Evolutionary conservation across 805 yeast species (phyloP).

Genomic region (Wickerhamiella bombiphila): DNA sequence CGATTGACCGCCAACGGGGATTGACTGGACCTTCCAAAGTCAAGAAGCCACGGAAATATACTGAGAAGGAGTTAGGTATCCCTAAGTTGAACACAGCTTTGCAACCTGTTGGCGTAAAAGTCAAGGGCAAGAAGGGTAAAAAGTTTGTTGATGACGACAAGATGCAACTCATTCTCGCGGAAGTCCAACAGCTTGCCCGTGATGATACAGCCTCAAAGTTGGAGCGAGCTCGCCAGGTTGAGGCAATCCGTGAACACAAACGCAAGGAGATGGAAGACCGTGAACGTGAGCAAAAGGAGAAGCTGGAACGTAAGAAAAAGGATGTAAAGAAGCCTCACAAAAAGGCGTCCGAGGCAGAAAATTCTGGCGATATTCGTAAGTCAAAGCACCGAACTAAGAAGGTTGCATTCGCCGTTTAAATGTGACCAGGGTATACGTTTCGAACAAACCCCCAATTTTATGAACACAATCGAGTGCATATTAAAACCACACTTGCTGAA

Average conservation of each 20-base stretch:
- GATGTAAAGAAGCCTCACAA: constrained; percentile 41
- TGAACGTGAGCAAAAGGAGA: constrained; percentile 53
- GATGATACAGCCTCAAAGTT: constrained; percentile 70
- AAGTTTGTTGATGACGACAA: constrained; percentile 47
- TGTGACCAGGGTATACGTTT: no score
- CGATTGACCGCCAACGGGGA: constrained; percentile 6
- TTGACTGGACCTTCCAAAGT: constrained; percentile 6
- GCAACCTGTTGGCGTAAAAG: constrained; percentile 64
- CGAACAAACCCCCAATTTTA: no score
- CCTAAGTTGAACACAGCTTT: constrained; percentile 74
- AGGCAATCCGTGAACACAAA: constrained; percentile 76
- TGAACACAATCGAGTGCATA: no score
- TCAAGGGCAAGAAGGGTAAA: constrained; percentile 71
- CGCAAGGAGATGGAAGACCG: constrained; percentile 75
- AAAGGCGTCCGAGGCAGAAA: no score
- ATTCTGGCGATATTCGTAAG: no score
- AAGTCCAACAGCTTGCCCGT: constrained; percentile 72
- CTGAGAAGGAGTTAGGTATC: constrained; percentile 65
- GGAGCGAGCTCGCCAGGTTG: constrained; percentile 78
- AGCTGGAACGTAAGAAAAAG: constrained; percentile 59
- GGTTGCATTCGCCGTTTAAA: no score
- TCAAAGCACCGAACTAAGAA: no score
- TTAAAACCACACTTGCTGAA: no score
- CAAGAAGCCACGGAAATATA: constrained; percentile 29
- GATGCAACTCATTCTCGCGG: constrained; percentile 56